Base-by-base conservation (phyloP, 2,329 filamentous ascomycete genomes). In the Periconia sp. region DNA sequence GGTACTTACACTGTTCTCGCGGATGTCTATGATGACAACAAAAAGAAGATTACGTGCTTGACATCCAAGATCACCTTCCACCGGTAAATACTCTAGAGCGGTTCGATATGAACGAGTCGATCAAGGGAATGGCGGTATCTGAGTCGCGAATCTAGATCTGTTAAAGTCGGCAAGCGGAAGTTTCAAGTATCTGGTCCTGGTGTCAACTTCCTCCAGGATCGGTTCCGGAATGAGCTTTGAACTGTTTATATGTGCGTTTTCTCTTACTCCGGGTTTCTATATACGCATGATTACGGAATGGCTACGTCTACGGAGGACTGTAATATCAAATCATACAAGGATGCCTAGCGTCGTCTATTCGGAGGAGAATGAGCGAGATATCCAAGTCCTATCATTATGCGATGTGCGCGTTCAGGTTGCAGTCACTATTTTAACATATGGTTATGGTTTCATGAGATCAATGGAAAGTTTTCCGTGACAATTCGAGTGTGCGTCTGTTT, bases 1-100 rank as follows among this genome's bases (percentile, higher is more conserved):
- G 94, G 92, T 71, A 92, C 86, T 69, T 99, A 97, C 82, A 89
- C 84, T 17, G 94, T 99, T 35, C 77, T 87, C 40, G 94, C 93
- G 41, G 90, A 97, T 70, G 93, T 95, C 46, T 88, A 85, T 76
- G 91, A 85, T 62, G 81, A 79, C 56, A 86, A 95, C 48, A 81
- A 84, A 53, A 80, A 86, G 60, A 86, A 85, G 69, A 89, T 99
- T 60, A 96, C 92, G 55, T 99, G 94, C 77, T 81, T 99, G 69
- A 87, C 88, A 52, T 92, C 92, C 19, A 83, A 80, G 7, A 85
- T 94, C 54, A 70, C 76, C 43, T 93, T 94, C 64, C 63, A 69
- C 56, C 69, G 70, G 70, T 73, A 73, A 73, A 58, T 54, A 52
- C 50, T 56, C 56, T 52, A 52, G 45, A 49, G 49, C 54, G 51